These are phyloP conservation scores for Arthrobotrys musiformis DNA, from an alignment of 2,329 filamentous ascomycete species.

Conservation along the genomic window DNA sequence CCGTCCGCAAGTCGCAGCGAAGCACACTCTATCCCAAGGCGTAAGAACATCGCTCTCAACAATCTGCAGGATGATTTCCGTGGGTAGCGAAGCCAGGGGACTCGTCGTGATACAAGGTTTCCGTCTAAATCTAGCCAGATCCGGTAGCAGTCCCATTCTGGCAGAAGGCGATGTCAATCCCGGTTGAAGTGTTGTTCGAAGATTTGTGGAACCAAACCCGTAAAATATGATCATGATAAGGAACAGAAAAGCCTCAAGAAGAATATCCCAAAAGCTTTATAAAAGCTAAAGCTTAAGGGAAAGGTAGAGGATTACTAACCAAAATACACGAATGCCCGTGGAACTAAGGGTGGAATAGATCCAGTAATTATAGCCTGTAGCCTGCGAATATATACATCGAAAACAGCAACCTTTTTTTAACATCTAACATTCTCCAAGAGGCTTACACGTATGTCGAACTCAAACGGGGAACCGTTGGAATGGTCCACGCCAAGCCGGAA, in stretches of 20 bases:
- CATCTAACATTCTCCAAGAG: too few species aligned
- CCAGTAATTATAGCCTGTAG: not conserved
- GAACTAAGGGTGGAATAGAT: not conserved
- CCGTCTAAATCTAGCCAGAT: conserved; percentile 21
- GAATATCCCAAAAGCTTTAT: not conserved
- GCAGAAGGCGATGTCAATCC: not conserved
- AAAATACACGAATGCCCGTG: not conserved
- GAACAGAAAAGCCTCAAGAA: not conserved
- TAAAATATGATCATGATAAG: not conserved
- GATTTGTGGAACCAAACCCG: not conserved
- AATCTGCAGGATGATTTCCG: conserved; percentile 34
- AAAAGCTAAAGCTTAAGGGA: not conserved
- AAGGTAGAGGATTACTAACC: not conserved
- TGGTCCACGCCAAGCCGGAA: not conserved
- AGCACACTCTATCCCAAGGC: conserved; percentile 19
- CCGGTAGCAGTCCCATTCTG: conserved; percentile 35
- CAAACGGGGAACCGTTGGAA: conserved; percentile 2
- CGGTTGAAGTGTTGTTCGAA: conserved; percentile 35
- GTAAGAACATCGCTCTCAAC: conserved; percentile 14
- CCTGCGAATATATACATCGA: not conserved
- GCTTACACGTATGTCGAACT: too few species aligned
- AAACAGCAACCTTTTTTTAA: too few species aligned
- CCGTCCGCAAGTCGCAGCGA: conserved; percentile 24
- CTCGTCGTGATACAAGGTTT: not conserved
- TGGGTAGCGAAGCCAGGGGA: conserved; percentile 10